These are phyloP conservation scores for Sporothrix brunneoviolacea DNA, from an alignment of 2,329 filamentous ascomycete species.

Conservation along the genomic window DNA sequence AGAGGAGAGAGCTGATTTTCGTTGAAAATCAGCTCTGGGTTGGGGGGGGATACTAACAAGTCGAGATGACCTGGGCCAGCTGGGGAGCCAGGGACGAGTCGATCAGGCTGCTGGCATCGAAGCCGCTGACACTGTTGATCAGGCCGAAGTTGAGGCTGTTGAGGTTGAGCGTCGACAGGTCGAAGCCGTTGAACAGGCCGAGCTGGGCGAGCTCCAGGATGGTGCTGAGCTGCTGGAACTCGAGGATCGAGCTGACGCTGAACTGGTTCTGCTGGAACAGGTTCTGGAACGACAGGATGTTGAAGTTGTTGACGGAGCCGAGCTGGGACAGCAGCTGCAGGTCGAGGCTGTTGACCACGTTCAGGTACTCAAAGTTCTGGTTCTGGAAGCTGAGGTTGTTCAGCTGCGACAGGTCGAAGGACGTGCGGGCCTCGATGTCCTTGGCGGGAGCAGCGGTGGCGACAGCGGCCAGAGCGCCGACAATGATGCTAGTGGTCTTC, in stretches of 20 bases:
- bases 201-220: constrained; percentile 25
- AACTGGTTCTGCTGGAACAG: constrained; percentile 26
- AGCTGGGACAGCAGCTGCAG: constrained; percentile 37
- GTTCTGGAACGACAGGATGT: constrained; percentile 35
- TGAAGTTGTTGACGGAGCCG: constrained; percentile 38
- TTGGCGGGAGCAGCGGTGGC: constrained; percentile 37
- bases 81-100: constrained; percentile 20
- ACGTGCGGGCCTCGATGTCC: constrained; percentile 30
- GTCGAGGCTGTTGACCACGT: constrained; percentile 40
- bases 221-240: constrained; percentile 20
- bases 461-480: constrained; percentile 38
- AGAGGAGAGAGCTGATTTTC: background rate
- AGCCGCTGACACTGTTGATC: constrained; percentile 22
- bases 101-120: constrained; percentile 23
- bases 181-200: constrained; percentile 24
- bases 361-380: constrained; percentile 39
- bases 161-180: constrained; percentile 22
- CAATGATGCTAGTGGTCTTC: constrained; percentile 42
- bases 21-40: background rate
- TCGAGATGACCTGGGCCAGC: constrained; percentile 19
- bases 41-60: constrained; percentile 6
- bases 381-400: constrained; percentile 36
- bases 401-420: constrained; percentile 34
- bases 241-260: constrained; percentile 15
- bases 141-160: constrained; percentile 20